Evolutionary conservation across 192 early-diverging fungal species (phyloP), one percentile per base, ranked within the genome.

Genomic region (Coemansia sp.): DNA sequence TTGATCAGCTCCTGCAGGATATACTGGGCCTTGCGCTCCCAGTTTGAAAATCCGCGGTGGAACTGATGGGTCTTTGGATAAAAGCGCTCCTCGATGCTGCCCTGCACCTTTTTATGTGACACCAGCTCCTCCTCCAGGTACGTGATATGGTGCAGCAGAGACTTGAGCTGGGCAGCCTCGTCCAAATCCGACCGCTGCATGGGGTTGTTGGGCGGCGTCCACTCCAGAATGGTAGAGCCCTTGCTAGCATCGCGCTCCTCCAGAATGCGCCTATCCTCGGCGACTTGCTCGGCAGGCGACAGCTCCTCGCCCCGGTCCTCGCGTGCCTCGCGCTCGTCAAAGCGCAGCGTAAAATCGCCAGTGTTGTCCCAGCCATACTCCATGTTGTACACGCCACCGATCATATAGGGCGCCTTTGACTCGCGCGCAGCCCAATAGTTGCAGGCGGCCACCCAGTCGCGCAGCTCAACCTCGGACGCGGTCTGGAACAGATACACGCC

Each of bases 401-500:
- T 67, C 67, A 97, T 72, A 40, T 81, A 81, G 1, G 96, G 96
- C 62, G 93, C 93, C 72, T 91, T 94, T 56, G 89, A 93, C 42
- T 87, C 87, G 24, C 94, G 70, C 12, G 94, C 92, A 1, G 95
- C 94, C 95, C 95, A 98, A 65, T 90, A 93, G 74, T 97, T 98
- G 63, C 95, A 91, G 5, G 89, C 90, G 0, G 85, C 65, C 0
- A 91, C 90, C 96, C 96, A 98, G 54, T 86, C 88, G 27, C 85
- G 84, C 29, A 93, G 81, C 44, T 87, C 86, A 18, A 87, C 84
- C 56, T 84, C 82, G 3, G 80, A 86, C 8, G 76, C 71, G 0
- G 89, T 83, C 72, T 98, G 94, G 82, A 96, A 97, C n/a, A 97
- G 76, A 55, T 93, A 93, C 8, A 90, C 89, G n/a, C 87, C 87